Conservation (phyloP, 495 filamentous ascomycete genomes). For the Apiosordaria backusii region DNA sequence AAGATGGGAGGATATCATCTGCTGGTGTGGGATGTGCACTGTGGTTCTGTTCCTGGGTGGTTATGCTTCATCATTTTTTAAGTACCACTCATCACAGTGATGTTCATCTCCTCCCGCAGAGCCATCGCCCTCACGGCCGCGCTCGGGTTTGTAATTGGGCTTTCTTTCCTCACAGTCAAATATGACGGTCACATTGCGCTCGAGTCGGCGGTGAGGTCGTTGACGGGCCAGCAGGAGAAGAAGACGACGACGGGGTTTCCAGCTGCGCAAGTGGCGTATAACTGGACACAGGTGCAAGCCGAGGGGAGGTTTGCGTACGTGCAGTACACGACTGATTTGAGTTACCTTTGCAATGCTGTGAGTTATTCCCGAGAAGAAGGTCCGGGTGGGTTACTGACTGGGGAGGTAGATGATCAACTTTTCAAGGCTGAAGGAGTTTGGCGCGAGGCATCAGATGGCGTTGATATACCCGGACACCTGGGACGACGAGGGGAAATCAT, state of each 20-base stretch:
- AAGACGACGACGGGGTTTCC: background rate
- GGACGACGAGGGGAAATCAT: background rate
- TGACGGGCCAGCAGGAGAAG: background rate
- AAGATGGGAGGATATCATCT: too few species aligned
- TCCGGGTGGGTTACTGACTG: background rate
- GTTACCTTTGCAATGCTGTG: slow-evolving; percentile 6
- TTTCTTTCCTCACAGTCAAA: background rate
- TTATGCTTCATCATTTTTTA: background rate
- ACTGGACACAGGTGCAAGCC: background rate
- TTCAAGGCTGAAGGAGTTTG: background rate
- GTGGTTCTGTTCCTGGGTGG: too few species aligned
- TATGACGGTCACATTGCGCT: background rate
- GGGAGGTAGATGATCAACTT: background rate
- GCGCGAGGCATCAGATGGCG: background rate
- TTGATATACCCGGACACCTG: slow-evolving; percentile 5
- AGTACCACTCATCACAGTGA: background rate
- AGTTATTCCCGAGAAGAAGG: background rate
- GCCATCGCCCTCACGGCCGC: background rate
- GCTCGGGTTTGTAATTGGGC: background rate
- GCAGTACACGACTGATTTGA: background rate
- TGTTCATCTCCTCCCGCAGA: background rate
- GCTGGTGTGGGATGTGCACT: too few species aligned
- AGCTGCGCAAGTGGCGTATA: background rate
- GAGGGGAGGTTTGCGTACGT: slow-evolving; percentile 5
- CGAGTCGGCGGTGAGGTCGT: background rate